These are phyloP conservation scores for Astragalus membranaceus DNA, from an alignment of 306 rosid genomes.

Conservation along the genomic window DNA sequence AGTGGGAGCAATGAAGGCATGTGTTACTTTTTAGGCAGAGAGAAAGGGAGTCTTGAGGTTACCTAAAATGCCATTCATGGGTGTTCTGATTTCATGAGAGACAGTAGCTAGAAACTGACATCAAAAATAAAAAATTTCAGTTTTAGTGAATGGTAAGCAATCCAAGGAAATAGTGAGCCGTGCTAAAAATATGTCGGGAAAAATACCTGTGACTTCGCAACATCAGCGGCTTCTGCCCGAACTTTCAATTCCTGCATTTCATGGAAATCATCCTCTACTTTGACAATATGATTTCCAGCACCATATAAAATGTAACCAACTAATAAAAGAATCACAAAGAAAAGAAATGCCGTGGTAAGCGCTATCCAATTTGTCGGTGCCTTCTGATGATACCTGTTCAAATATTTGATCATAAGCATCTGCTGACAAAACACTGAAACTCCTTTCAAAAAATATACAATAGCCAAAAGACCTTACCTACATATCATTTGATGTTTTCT, in stretches of 20 bases:
- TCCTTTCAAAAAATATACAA: neutral
- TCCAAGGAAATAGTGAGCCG: constrained; percentile 18
- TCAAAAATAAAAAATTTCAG: neutral
- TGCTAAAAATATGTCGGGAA: constrained; percentile 7
- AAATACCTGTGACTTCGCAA: constrained; percentile 93
- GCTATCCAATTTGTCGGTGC: constrained; percentile 82
- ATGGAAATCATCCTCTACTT: constrained; percentile 90
- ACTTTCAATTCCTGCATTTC: constrained; percentile 69
- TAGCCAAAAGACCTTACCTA: constrained; percentile 51
- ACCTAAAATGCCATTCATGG: constrained; percentile 98
- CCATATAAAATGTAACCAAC: constrained; percentile 87
- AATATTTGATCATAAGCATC: constrained; percentile 20
- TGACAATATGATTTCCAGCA: constrained; percentile 88
- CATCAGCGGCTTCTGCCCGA: constrained; percentile 88
- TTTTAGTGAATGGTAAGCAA: constrained; percentile 11
- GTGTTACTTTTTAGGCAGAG: neutral
- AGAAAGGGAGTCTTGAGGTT: constrained; percentile 14
- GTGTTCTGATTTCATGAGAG: constrained; percentile 99
- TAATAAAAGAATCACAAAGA: constrained; percentile 71
- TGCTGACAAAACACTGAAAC: constrained; percentile 13
- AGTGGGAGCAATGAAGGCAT: neutral
- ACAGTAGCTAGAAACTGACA: constrained; percentile 93
- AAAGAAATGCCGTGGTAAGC: constrained; percentile 50
- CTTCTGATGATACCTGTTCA: constrained; percentile 84
- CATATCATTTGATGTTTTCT: constrained; percentile 92